These are phyloP conservation scores for Lactuca sativa DNA, from an alignment of 129 eudicot species.

Conservation along the genomic window DNA sequence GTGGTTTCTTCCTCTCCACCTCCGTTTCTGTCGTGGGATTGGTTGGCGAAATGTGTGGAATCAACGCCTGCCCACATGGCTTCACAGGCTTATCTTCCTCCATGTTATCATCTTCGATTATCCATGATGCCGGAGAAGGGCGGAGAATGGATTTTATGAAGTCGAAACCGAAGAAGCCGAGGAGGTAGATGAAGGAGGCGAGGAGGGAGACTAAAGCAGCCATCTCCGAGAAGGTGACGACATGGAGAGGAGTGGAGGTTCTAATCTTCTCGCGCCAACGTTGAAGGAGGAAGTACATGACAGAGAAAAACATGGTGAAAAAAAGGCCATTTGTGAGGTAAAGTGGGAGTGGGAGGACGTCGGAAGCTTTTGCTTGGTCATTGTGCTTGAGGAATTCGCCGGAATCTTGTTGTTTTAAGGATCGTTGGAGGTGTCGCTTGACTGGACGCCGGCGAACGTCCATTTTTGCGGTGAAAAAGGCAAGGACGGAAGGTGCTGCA, in stretches of 20 bases:
- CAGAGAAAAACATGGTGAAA: constrained; percentile 59
- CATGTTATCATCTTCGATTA: constrained; percentile 15
- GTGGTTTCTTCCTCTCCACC: neutral
- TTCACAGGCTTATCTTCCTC: constrained; percentile 17
- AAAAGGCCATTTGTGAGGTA: constrained; percentile 54
- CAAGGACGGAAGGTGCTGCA: neutral
- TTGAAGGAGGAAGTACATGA: constrained; percentile 54
- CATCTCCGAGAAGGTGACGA: constrained; percentile 49
- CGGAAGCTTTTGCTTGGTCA: constrained; percentile 41
- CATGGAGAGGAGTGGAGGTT: constrained; percentile 55
- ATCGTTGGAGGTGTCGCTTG: neutral
- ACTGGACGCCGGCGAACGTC: constrained; percentile 31
- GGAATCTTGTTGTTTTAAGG: constrained; percentile 16
- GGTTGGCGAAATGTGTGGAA: constrained; percentile 22
- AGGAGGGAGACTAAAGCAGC: constrained; percentile 44
- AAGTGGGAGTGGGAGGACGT: constrained; percentile 49
- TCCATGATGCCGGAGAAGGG: constrained; percentile 16
- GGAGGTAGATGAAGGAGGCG: constrained; percentile 52
- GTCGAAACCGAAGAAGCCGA: constrained; percentile 57
- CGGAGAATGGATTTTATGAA: constrained; percentile 47
- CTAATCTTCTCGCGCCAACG: constrained; percentile 67
- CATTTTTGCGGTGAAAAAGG: constrained; percentile 16
- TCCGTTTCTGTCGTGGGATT: neutral
- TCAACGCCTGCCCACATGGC: constrained; percentile 10
- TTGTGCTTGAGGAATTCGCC: constrained; percentile 26